Percentiles rank a stretch among this genome's conserved stretches.
phyloP scores from a whole-genome alignment of 192 early-diverging fungal species.

The Spizellomyces punctatus region DNA sequence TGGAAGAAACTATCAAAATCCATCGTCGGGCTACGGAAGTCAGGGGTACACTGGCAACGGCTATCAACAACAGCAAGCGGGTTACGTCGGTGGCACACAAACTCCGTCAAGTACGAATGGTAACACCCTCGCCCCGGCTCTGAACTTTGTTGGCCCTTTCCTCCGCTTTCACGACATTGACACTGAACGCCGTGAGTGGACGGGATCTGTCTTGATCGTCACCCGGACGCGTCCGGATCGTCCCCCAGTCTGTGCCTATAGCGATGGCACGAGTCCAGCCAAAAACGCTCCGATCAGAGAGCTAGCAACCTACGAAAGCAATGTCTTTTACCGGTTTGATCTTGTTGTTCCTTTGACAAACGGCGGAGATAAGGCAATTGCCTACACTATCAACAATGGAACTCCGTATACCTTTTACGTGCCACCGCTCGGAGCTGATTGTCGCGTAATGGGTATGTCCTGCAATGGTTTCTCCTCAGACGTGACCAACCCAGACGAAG shows the following conservation, averaged over 20 bases:
- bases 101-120: background rate
- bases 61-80: background rate
- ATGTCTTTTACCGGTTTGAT: constrained; percentile 21
- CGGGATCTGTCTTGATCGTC: constrained; percentile 24
- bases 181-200: background rate
- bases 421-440: constrained; percentile 5
- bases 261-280: background rate
- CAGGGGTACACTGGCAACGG: background rate
- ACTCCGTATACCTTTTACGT: constrained; percentile 17
- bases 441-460: constrained; percentile 15
- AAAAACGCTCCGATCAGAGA: background rate
- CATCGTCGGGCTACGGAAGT: too few relatives aligned
- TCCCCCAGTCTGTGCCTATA: constrained; percentile 7
- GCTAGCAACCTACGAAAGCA: background rate
- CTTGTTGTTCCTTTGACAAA: constrained; percentile 1
- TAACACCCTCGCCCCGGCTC: background rate
- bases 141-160: constrained; percentile 29
- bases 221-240: constrained; percentile 4
- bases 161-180: constrained; percentile 30
- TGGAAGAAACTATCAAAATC: too few relatives aligned
- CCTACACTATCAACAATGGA: constrained; percentile 12
- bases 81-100: background rate
- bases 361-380: constrained; percentile 13
- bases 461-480: constrained; percentile 31
- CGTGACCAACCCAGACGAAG: constrained; percentile 16